Base-by-base conservation (phyloP, 2,329 filamentous ascomycete species). In the Cladosporium sp. region DNA sequence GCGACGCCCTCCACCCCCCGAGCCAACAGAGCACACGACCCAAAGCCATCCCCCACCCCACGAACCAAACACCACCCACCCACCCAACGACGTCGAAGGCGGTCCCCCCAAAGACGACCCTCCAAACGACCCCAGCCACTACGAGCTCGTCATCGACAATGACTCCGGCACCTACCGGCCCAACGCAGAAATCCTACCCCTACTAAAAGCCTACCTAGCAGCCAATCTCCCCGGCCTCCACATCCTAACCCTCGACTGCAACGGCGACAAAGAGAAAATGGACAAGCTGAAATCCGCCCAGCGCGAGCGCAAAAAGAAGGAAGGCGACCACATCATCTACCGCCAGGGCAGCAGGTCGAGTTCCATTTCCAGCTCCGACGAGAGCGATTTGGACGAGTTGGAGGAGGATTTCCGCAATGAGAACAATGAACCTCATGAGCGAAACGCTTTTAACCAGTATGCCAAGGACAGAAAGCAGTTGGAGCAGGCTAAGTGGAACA, bases 141-240 rank as follows among this genome's bases (percentile, higher is more conserved):
- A 95, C 67, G 86, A 95, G 65, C 79, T 97, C 7, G 75, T 93
- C 56, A 96, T 97, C 62, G 92, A 97, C 72, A 97, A 97, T 62
- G 92, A 95, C 68, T 89, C 84, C 49, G 92, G 92, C 9, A 97
- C 92, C 0, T 97, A 97, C 67, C 81, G 92, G 0, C 92, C 92
- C 0, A 89, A 94, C 62, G 85, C 86, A 50, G 77, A 83, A 9
- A 76, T 88, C 8, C 77, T 97, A 1, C 86, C 87, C 0, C 66
- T 83, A 0, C 74, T 97, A 1, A 82, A 84, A 46, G 63, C 74
- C 9, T 95, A 89, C 63, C 69, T 97, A 2, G 72, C 83, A 27
- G 68, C 67, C 19, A 89, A 92, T 57, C 82, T 96, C 29, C 87
- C 88, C 0, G 89, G 88, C 0, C 71, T 97, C 1, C 82, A 85